phyloP scores from a whole-genome alignment of 768 basidiomycete genomes.

The Trametes coccinea region DNA sequence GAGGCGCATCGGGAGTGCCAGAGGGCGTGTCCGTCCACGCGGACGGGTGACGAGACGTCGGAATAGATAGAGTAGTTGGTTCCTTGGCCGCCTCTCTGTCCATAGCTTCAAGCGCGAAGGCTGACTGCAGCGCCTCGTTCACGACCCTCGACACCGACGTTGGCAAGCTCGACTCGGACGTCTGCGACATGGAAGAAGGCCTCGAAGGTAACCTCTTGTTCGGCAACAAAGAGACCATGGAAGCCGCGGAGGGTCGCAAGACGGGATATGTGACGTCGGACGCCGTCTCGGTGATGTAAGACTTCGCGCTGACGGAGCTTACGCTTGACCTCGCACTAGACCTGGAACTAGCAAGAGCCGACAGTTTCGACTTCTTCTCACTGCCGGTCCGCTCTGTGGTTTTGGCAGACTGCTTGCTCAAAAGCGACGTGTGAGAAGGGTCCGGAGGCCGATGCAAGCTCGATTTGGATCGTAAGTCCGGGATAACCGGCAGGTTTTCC shows the following conservation, averaged over 20 bases:
- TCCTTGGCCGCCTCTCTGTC: conserved; percentile 34
- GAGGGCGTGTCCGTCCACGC: conserved; percentile 4
- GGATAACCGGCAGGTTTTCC: conserved; percentile 56
- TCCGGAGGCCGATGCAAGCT: conserved; percentile 24
- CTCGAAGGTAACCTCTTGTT: conserved; percentile 23
- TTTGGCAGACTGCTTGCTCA: conserved; percentile 19
- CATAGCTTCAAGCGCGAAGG: conserved; percentile 58
- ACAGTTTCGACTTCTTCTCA: conserved; percentile 60
- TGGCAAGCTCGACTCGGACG: conserved; percentile 24
- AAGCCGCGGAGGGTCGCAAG: conserved; percentile 67
- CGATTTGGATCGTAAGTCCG: conserved; percentile 52
- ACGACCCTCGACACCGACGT: conserved; percentile 64
- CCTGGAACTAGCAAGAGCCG: conserved; percentile 65
- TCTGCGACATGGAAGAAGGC: conserved; percentile 56
- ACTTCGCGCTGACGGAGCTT: conserved; percentile 56
- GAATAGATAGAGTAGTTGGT: conserved; percentile 2
- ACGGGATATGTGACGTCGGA: conserved; percentile 73
- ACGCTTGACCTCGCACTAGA: conserved; percentile 40
- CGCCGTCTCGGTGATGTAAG: conserved; percentile 51
- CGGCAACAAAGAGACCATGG: conserved; percentile 35
- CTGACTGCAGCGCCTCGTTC: conserved; percentile 65
- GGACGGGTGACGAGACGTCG: conserved; percentile 6
- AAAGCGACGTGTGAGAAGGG: conserved; percentile 17
- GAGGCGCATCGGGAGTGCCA: not conserved
- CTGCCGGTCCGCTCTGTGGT: conserved; percentile 13